A percentile compares a stretch with the other conserved stretches of the same genome.
phyloP scores from a whole-genome alignment of 2,329 filamentous ascomycete species.

The Ophiostoma sp. region DNA sequence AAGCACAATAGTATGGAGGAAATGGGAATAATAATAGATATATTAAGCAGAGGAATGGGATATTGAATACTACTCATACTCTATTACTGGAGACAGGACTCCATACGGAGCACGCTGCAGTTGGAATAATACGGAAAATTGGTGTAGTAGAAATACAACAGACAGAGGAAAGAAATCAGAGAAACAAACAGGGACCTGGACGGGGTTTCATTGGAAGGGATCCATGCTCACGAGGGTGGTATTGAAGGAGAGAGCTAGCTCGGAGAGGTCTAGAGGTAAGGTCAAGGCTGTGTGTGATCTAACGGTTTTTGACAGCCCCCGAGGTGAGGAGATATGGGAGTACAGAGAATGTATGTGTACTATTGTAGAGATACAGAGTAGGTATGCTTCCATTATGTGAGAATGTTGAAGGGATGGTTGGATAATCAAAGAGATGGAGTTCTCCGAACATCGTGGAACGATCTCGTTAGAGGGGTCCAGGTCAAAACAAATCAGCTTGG shows the following conservation, averaged over 20 bases:
- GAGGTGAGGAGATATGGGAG: background rate
- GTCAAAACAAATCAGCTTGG: background rate
- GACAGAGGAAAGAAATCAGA: background rate
- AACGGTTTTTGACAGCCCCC: slow-evolving; percentile 1
- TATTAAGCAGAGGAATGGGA: background rate
- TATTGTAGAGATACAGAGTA: background rate
- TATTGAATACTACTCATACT: background rate
- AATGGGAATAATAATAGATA: background rate
- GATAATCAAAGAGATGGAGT: background rate
- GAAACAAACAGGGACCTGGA: background rate
- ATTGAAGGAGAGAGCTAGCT: slow-evolving; percentile 5
- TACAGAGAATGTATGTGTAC: too few species aligned
- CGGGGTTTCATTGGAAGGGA: background rate
- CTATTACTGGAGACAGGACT: background rate
- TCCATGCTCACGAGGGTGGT: slow-evolving; percentile 2
- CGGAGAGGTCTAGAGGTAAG: slow-evolving; percentile 10
- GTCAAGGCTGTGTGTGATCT: slow-evolving; percentile 13
- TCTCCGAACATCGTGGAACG: too few species aligned
- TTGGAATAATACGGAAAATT: slow-evolving; percentile 4
- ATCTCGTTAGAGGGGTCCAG: too few species aligned
- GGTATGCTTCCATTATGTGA: background rate
- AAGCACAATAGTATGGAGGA: background rate
- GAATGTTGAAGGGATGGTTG: background rate
- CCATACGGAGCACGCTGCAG: background rate
- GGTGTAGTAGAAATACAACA: slow-evolving; percentile 1